phyloP scores from a whole-genome alignment of 805 yeast species.

The Lipomyces anomalus region DNA sequence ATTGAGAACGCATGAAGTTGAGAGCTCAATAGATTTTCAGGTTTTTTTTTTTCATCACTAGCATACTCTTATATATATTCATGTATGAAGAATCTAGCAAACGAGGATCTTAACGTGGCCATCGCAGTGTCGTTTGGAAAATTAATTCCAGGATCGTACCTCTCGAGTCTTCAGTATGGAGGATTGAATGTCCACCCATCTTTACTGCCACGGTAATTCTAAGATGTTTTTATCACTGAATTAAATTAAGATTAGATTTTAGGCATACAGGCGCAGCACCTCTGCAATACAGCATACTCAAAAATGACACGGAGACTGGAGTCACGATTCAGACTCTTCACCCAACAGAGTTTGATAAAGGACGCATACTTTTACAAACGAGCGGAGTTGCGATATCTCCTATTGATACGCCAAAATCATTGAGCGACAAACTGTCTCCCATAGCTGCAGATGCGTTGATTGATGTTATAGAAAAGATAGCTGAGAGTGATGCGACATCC shows the following conservation, averaged over 20 bases:
- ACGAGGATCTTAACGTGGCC: slow-evolving; percentile 49
- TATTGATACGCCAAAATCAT: slow-evolving; percentile 41
- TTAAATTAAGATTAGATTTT: background rate
- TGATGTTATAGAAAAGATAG: slow-evolving; percentile 38
- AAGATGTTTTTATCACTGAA: background rate
- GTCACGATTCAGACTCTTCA: slow-evolving; percentile 87
- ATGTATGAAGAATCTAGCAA: slow-evolving; percentile 14
- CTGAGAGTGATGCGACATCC: slow-evolving; percentile 4
- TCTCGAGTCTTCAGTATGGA: slow-evolving; percentile 47
- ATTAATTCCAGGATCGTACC: slow-evolving; percentile 61
- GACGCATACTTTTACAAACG: slow-evolving; percentile 61
- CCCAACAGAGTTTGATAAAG: slow-evolving; percentile 79
- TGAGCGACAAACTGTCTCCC: slow-evolving; percentile 49
- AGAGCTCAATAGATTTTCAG: slow-evolving; percentile 39
- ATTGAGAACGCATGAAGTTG: slow-evolving; percentile 47
- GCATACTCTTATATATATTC: no score
- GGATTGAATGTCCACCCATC: slow-evolving; percentile 94
- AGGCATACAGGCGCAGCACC: slow-evolving; percentile 83
- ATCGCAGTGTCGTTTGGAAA: slow-evolving; percentile 91
- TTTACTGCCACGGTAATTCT: slow-evolving; percentile 51
- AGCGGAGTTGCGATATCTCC: slow-evolving; percentile 37
- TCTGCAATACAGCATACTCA: slow-evolving; percentile 67
- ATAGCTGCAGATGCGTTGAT: slow-evolving; percentile 58
- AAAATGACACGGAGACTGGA: slow-evolving; percentile 61
- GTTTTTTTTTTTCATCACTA: no score